Base-by-base conservation (phyloP, 257 asterid genomes). In the Solanum neorickii region DNA sequence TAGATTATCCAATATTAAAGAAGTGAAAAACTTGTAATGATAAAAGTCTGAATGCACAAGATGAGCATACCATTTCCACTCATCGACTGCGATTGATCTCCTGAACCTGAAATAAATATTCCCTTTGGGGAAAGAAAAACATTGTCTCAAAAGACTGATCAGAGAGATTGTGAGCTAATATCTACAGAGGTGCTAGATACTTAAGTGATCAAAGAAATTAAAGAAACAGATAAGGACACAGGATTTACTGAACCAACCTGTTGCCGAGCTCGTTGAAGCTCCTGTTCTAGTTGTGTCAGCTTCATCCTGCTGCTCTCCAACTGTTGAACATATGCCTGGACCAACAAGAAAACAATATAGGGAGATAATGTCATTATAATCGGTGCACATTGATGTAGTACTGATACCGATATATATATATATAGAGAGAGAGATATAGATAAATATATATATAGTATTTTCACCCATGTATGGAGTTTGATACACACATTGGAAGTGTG, bases 231-330 rank as follows among this genome's bases (percentile, higher is more conserved):
- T 52, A 84, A 18, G 49, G 44, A 6, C 66, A 87, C 82, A 78
- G 46, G 59, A 77, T 29, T 47, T 80, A 49, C 75, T 83, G 83
- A 41, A 88, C 87, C 25, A 42, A 95, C 99, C 99, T 97, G 99
- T 89, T 97, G 99, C 86, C 99, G 92, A 84, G 99, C 99, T 88
- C 99, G 94, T 92, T 97, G 99, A 88, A 97, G 98, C 92, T 97
- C 99, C 91, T 97, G 99, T 89, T 97, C 99, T 87, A 97, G 99
- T 90, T 97, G 99, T 60, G 99, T 95, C 91, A 97, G 89, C 92
- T 97, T 97, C 99, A 97, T 97, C 94, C 99, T 93, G 93, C 99
- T 97, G 95, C 95, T 97, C 88, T 97, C 99, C 65, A 97, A 94
- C 89, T 97, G 99, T 88, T 97, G 99, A 73, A 97, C 99, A 92